Evolutionary conservation across 2,329 filamentous ascomycete species (phyloP).

Genomic region (Stylonectria norvegica): DNA sequence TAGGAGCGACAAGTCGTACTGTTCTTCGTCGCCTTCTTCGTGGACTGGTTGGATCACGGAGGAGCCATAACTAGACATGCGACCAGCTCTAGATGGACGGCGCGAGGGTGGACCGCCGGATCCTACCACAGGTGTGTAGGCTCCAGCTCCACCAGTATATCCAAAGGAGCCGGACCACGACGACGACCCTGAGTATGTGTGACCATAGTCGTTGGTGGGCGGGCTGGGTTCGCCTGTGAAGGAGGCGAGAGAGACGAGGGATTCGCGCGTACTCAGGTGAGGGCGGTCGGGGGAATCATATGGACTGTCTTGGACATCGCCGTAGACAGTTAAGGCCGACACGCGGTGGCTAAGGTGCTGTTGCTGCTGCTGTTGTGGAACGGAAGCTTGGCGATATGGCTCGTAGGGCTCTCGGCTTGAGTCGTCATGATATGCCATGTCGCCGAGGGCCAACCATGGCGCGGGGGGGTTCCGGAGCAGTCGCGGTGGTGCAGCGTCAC

Average conservation of each 20-base stretch:
- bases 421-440: slow-evolving; percentile 32
- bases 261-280: slow-evolving; percentile 34
- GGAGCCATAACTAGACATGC: slow-evolving; percentile 25
- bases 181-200: slow-evolving; percentile 19
- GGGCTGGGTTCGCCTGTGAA: slow-evolving; percentile 19
- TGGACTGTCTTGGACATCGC: slow-evolving; percentile 24
- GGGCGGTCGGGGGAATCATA: slow-evolving; percentile 26
- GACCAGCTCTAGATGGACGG: slow-evolving; percentile 22
- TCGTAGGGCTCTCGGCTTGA: slow-evolving; percentile 28
- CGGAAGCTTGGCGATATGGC: slow-evolving; percentile 8
- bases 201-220: slow-evolving; percentile 14
- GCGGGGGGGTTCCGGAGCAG: not conserved
- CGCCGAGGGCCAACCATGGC: slow-evolving; percentile 21
- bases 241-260: slow-evolving; percentile 40
- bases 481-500: not conserved
- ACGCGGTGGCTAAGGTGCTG: slow-evolving; percentile 32
- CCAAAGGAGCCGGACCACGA: slow-evolving; percentile 29
- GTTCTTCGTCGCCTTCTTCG: slow-evolving; percentile 37
- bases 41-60: slow-evolving; percentile 23
- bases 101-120: slow-evolving; percentile 18
- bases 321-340: slow-evolving; percentile 35
- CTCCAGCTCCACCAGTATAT: slow-evolving; percentile 23
- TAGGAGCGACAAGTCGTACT: slow-evolving; percentile 43
- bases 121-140: slow-evolving; percentile 29
- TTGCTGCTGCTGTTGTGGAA: slow-evolving; percentile 4